Conservation (phyloP, 192 early-diverging fungal genomes). For the Podila epicladia region DNA sequence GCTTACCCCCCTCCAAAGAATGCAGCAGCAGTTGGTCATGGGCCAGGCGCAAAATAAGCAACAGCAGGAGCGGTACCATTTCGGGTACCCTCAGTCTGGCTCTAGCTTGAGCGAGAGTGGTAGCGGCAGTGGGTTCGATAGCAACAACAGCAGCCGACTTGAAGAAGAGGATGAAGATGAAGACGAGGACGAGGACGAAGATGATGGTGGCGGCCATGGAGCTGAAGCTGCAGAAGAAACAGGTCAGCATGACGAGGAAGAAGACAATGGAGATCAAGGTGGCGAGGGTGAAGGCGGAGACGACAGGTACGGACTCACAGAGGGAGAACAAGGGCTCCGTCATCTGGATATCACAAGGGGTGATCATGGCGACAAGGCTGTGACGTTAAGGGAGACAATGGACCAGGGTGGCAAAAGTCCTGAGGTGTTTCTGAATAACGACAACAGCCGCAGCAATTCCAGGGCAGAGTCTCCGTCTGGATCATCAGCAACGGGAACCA, state of each 20-base stretch:
- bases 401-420: neutral
- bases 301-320: neutral
- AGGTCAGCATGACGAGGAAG: neutral
- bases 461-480: neutral
- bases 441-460: neutral
- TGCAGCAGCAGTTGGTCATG: conserved; percentile 32
- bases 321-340: neutral
- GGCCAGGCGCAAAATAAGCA: conserved; percentile 19
- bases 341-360: neutral
- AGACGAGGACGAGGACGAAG: neutral
- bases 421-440: neutral
- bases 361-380: neutral
- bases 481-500: neutral
- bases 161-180: conserved; percentile 26
- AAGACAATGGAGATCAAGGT: neutral
- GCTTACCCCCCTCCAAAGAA: conserved; percentile 31
- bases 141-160: conserved; percentile 32
- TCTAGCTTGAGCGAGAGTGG: conserved; percentile 11
- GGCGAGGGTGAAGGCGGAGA: neutral
- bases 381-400: neutral
- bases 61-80: conserved; percentile 12
- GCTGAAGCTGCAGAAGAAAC: neutral
- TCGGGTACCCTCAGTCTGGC: conserved; percentile 31
- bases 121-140: conserved; percentile 16
- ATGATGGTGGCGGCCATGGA: neutral